Percentiles rank a stretch among this genome's conserved stretches.
Conservation (phyloP, 352 stramenopile species). For the Phytophthora vignae region DNA sequence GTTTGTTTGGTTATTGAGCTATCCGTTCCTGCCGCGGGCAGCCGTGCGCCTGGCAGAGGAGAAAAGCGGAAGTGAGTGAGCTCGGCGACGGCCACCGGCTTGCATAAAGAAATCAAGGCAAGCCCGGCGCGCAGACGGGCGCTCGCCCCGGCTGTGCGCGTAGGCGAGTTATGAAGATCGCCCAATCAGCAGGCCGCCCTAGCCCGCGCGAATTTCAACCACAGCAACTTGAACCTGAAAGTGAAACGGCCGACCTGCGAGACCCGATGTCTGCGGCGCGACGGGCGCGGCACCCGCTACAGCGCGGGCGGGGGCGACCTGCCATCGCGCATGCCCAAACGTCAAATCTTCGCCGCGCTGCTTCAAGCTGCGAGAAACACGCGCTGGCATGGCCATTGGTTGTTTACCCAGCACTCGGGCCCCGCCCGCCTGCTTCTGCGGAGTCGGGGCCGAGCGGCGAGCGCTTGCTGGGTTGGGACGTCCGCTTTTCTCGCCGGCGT, state of each 20-base stretch:
- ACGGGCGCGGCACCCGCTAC: neutral
- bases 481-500: neutral
- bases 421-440: neutral
- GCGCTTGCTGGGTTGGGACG: neutral
- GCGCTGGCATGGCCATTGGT: conserved; percentile 5
- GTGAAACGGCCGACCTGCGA: conserved; percentile 28
- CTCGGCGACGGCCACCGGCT: conserved; percentile 22
- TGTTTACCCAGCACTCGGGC: too few relatives aligned
- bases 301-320: neutral
- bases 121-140: conserved; percentile 15
- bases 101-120: conserved; percentile 22
- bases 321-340: conserved; percentile 16
- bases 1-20: too few relatives aligned
- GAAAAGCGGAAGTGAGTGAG: conserved; percentile 43
- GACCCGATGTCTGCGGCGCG: conserved; percentile 15
- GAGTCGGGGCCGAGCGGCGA: neutral
- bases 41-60: conserved; percentile 12
- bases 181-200: conserved; percentile 11
- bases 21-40: conserved; percentile 7
- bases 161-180: neutral
- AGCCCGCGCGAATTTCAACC: conserved; percentile 37
- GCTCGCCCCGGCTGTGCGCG: conserved; percentile 7
- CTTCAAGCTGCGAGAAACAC: conserved; percentile 40
- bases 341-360: conserved; percentile 30
- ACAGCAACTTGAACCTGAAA: conserved; percentile 41